Evolutionary conservation across 139 green algal genomes (phyloP), one percentile per base, ranked within the genome.

Genomic region (Haematococcus lacustris): DNA sequence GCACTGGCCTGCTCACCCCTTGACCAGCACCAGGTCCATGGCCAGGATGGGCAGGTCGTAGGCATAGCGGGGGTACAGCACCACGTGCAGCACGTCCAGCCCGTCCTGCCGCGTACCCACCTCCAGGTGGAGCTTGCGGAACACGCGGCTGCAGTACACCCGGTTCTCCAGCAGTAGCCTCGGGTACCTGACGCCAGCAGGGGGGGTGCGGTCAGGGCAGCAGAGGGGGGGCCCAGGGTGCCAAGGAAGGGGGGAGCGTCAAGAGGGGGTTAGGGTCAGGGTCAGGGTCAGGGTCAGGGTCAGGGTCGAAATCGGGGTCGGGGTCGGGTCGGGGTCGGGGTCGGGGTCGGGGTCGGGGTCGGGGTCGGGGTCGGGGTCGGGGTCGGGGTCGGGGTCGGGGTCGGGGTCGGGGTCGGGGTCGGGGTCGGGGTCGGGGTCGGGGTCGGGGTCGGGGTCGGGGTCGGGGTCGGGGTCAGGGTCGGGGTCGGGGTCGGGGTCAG

Each of bases 121-220:
- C 83, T 96, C 90, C n/a, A 94, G 53, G 74, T 96, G 90, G 69
- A 94, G 74, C 82, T 94, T 94, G 41, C 90, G 76, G 79, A 94
- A 94, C n/a, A 80, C 85, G 1, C 69, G 65, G 70, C 65, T 84
- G 71, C 77, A 77, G 76, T 94, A 94, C 43, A 83, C 73, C 34
- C 89, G 79, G 78, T 94, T 94, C 77, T 94, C 89, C 23, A 94
- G 61, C 68, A 80, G 65, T 70, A 95, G 73, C 2, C 90, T 84
- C 1, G 90, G 90, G 70, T 86, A 95, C 25, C 80, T 87, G 74
- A n/a, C n/a, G n/a, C n/a, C n/a, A n/a, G n/a, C 53, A 43, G 23
- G 40, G n/a, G 0, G 0, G n/a, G n/a, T n/a, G n/a, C n/a, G n/a
- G n/a, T n/a, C n/a, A n/a, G n/a, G n/a, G n/a, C n/a, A n/a, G n/a